Conservation (phyloP, 2,329 filamentous ascomycete species). For the Sordariomycetes sp. region DNA sequence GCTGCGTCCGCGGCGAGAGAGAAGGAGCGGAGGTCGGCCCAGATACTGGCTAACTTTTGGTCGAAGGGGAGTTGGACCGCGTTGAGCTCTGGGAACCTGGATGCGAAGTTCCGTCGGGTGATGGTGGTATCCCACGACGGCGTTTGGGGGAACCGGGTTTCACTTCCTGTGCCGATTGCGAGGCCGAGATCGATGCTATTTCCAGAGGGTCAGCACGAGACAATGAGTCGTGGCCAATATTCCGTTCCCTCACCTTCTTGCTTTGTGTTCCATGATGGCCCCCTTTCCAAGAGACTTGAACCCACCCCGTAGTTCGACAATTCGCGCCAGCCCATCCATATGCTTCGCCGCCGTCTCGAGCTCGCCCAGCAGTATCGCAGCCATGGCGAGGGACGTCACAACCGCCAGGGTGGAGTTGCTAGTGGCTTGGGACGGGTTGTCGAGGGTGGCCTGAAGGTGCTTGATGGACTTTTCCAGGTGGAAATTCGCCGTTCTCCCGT, state of each 20-base stretch:
- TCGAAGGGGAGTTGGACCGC: conserved; percentile 6
- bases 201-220: neutral
- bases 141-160: conserved; percentile 4
- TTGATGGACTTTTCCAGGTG: conserved; percentile 12
- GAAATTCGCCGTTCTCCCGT: conserved; percentile 8
- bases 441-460: conserved; percentile 10
- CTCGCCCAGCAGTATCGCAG: conserved; percentile 12
- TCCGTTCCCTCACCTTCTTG: conserved; percentile 2
- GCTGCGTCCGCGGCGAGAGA: conserved; percentile 12
- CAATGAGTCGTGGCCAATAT: neutral
- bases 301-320: conserved; percentile 14
- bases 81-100: neutral
- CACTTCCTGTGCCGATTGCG: conserved; percentile 6
- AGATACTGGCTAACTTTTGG: conserved; percentile 10
- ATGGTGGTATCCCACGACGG: conserved; percentile 8
- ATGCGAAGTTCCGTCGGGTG: neutral
- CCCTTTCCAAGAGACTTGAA: conserved; percentile 7
- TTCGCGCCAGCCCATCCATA: conserved; percentile 12
- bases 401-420: conserved; percentile 11
- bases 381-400: conserved; percentile 11
- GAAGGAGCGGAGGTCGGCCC: conserved; percentile 14
- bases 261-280: conserved; percentile 9
- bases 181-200: conserved; percentile 1
- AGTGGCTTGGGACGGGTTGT: conserved; percentile 8
- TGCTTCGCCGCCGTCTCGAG: conserved; percentile 11